These are phyloP conservation scores for Cardamine occulta DNA, from an alignment of 345 rosid genomes.

Conservation along the genomic window DNA sequence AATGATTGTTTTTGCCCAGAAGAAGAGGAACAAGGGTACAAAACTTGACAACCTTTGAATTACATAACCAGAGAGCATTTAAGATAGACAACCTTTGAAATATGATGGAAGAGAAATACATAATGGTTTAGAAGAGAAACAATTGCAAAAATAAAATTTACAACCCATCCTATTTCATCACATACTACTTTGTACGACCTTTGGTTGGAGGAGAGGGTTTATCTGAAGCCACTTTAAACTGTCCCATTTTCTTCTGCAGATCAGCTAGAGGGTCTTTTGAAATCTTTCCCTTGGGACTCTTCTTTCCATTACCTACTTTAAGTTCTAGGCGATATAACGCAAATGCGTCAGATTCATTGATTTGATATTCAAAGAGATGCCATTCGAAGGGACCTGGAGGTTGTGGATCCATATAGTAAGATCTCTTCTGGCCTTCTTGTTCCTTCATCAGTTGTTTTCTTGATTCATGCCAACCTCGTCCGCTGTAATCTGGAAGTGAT, in stretches of 20 bases:
- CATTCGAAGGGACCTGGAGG: constrained; percentile 70
- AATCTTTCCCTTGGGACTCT: constrained; percentile 65
- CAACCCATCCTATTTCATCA: too few relatives aligned
- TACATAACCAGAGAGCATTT: too few relatives aligned
- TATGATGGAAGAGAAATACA: too few relatives aligned
- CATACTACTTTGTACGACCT: constrained; percentile 36
- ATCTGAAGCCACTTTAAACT: constrained; percentile 61
- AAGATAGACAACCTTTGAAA: too few relatives aligned
- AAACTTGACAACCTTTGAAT: too few relatives aligned
- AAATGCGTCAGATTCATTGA: constrained; percentile 53
- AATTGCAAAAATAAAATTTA: too few relatives aligned
- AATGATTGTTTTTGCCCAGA: too few relatives aligned
- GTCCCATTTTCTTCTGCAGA: constrained; percentile 82
- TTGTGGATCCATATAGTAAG: constrained; percentile 97
- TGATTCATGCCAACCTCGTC: constrained; percentile 96
- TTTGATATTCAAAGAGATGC: constrained; percentile 84
- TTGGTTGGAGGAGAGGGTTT: constrained; percentile 44
- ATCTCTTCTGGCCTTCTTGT: constrained; percentile 75
- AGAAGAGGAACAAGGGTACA: too few relatives aligned
- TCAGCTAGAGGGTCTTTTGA: constrained; percentile 70
- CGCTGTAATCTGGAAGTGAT: constrained; percentile 82
- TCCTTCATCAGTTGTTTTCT: constrained; percentile 84
- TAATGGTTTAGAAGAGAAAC: too few relatives aligned
- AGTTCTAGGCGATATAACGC: constrained; percentile 75
- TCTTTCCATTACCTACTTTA: constrained; percentile 61